Evolutionary conservation across 768 basidiomycete species (phyloP), one percentile per base, ranked within the genome.

Genomic region (Phanerodontia chrysosporium): DNA sequence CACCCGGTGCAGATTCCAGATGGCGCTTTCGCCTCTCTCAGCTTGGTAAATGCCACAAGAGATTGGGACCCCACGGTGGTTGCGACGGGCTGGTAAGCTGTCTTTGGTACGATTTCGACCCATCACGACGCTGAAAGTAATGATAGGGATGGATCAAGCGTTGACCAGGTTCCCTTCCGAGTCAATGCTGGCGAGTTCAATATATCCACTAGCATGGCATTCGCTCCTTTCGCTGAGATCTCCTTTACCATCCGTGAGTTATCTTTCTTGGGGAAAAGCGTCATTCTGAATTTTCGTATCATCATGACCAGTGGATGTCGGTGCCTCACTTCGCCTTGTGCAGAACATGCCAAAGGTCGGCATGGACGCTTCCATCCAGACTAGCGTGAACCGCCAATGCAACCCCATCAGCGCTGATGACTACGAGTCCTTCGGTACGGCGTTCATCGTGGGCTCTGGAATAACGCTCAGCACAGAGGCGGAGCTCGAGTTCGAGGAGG

Each of bases 11-110:
- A 55, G 58, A 18, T 60, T 3, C 58, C 53, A 14, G 28, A 16
- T 8, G 58, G 58, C 24, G 51, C 58, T 5, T 60, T 60, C 22
- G 58, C 58, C 3, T 60, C 58, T 5, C 42, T 60, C 7, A 45
- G 51, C 35, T 29, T 60, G 30, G 22, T 60, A 13, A 49, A 60
- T 46, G 10, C 29, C 10, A 49, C 52, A 27, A 53, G 58, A 8
- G 35, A 49, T 22, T 60, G 58, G 58, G 45, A 55, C 35, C 58
- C 58, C 7, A 36, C 29, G 1, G 16, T 35, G 3, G 16, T n/a
- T 14, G 52, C 53, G 3, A 55, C 51, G 1, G 58, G 53, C 28
- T 60, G 58, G 58, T 60, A 25, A 16, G 53, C 27, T 6, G 25
- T n/a, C 8, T 1, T 1, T 4, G 9, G 27, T 12, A 32, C 12